Base-by-base conservation (phyloP, 2,329 filamentous ascomycete genomes). In the Venturia nashicola region DNA sequence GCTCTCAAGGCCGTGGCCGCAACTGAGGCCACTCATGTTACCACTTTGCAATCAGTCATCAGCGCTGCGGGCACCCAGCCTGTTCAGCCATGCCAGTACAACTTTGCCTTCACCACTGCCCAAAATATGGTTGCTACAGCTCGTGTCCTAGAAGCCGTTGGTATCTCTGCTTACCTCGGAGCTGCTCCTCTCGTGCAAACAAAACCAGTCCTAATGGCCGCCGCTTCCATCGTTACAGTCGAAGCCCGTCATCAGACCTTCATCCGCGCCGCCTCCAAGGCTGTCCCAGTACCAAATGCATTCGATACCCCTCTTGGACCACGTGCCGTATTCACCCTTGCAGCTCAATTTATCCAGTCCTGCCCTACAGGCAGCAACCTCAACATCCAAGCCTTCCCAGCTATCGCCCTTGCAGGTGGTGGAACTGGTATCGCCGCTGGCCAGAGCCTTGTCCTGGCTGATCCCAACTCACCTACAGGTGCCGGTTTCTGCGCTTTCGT, bases 171-270 rank as follows among this genome's bases (percentile, higher is more conserved):
- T 34, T 82, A 83, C 75, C 83, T 90, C 16, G 88, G 87, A 65
- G 88, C 86, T 34, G 87, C 86, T 16, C 84, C 86, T 5, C 78
- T 90, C 40, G 74, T 91, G 67, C 79, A 82, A 57, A 79, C 80
- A 64, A 76, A 80, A 61, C 78, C 77, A 61, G 82, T 89, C 66
- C 83, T 91, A 61, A 78, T 81, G 66, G 83, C 84, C 23, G 88
- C 88, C 2, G 88, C 81, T 11, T 83, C 83, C 61, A 91, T 91
- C 72, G 81, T 89, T 55, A 88, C 87, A 32, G 82, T 89, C 65
- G 88, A 91, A 76, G 81, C 87, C 36, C 82, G 88, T 65, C 88
- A 91, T 76, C 86, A 89, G 75, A 86, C 86, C 66, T 86, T 88
- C 74, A 84, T 91, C 74, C 85, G 88, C 67, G 76, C 80, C 65